These are phyloP conservation scores for Ophiostoma ulmi DNA, from an alignment of 2,329 filamentous ascomycete genomes.

Conservation along the genomic window DNA sequence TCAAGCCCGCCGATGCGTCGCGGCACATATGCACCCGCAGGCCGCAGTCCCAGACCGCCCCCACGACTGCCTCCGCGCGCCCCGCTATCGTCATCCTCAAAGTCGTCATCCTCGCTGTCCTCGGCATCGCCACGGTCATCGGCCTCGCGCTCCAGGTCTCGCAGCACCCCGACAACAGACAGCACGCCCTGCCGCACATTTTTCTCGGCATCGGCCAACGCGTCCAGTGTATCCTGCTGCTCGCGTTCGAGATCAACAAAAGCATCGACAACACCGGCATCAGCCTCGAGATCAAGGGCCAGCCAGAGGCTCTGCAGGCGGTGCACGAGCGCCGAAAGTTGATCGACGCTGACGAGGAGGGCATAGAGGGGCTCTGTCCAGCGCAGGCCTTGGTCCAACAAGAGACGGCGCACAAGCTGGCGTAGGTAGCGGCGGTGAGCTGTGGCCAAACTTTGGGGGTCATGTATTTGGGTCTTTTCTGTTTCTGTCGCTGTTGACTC, in stretches of 20 bases:
- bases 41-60: conserved; percentile 35
- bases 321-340: conserved; percentile 69
- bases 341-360: conserved; percentile 70
- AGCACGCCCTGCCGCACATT: conserved; percentile 64
- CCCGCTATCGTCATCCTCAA: conserved; percentile 33
- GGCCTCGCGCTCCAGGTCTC: conserved; percentile 35
- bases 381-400: conserved; percentile 53
- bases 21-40: conserved; percentile 58
- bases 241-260: conserved; percentile 67
- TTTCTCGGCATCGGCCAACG: conserved; percentile 59
- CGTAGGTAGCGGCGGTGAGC: conserved; percentile 74
- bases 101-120: conserved; percentile 25
- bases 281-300: conserved; percentile 72
- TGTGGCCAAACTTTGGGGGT: conserved; percentile 76
- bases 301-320: conserved; percentile 73
- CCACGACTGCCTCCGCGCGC: conserved; percentile 30
- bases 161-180: conserved; percentile 55
- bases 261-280: conserved; percentile 74
- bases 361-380: conserved; percentile 63
- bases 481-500: conserved; percentile 18
- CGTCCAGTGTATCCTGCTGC: conserved; percentile 60
- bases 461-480: conserved; percentile 37
- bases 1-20: conserved; percentile 74
- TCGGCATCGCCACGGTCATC: conserved; percentile 33
- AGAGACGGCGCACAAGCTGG: conserved; percentile 59